Conservation (phyloP, 192 early-diverging fungal species). For the Rhizophagus sp. region DNA sequence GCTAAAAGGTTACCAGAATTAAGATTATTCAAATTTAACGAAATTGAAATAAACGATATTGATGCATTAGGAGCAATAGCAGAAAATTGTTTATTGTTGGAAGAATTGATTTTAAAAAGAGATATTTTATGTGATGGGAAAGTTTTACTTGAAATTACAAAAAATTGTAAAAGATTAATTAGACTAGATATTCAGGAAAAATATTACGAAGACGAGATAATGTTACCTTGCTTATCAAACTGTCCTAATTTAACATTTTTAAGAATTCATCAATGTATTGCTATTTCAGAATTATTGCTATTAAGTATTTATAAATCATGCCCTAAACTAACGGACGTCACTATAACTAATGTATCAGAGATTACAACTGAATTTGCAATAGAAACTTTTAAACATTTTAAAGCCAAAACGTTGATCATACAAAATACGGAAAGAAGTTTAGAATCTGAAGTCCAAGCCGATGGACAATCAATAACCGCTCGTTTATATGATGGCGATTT, state of each 20-base stretch:
- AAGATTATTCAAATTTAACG: slow-evolving; percentile 13
- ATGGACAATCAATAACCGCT: not conserved
- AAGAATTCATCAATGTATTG: slow-evolving; percentile 21
- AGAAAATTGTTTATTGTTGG: slow-evolving; percentile 10
- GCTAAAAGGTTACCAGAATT: slow-evolving; percentile 3
- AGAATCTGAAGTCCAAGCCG: not conserved
- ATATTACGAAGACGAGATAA: slow-evolving; percentile 12
- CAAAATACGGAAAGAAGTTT: not conserved
- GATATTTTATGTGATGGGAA: slow-evolving; percentile 8
- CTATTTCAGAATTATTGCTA: not conserved
- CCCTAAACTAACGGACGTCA: not conserved
- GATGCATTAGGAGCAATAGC: not conserved
- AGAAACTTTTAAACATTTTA: not conserved
- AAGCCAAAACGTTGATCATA: not conserved
- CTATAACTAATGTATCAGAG: not conserved
- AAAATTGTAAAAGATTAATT: slow-evolving; percentile 9
- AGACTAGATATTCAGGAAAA: slow-evolving; percentile 6
- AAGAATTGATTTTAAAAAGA: slow-evolving; percentile 25
- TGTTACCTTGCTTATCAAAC: not conserved
- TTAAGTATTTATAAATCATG: slow-evolving; percentile 14
- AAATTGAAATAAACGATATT: not conserved
- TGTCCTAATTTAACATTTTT: slow-evolving; percentile 12
- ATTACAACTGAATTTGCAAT: slow-evolving; percentile 5
- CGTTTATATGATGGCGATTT: not conserved
- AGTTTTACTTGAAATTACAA: slow-evolving; percentile 5